Conservation (phyloP, 441 rosid species). For the Mallotus repandus region DNA sequence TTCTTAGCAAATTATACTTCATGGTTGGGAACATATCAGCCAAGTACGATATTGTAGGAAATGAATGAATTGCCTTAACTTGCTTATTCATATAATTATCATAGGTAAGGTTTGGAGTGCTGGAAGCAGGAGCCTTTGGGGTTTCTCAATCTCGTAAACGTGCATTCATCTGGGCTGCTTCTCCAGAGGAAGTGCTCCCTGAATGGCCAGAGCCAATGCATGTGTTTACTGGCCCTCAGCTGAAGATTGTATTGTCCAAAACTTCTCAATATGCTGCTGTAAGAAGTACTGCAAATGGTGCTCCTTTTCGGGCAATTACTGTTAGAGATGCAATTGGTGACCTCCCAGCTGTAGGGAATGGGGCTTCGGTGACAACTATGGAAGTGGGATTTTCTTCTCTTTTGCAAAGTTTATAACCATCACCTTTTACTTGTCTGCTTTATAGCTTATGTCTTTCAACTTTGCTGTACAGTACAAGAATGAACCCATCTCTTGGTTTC, state of each 20-base stretch:
- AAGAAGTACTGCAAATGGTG: slow-evolving; percentile 66
- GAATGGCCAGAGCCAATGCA: slow-evolving; percentile 99
- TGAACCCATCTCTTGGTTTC: slow-evolving; percentile 55
- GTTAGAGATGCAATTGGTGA: slow-evolving; percentile 88
- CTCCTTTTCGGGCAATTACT: slow-evolving; percentile 86
- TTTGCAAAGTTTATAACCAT: slow-evolving; percentile 52
- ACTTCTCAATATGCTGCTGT: slow-evolving; percentile 64
- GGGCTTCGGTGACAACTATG: slow-evolving; percentile 46
- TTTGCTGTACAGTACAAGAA: slow-evolving; percentile 45
- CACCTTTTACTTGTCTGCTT: slow-evolving; percentile 29
- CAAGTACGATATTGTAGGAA: not conserved
- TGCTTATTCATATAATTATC: not conserved
- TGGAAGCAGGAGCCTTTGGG: slow-evolving; percentile 93
- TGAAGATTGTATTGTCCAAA: slow-evolving; percentile 50
- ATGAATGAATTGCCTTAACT: not conserved
- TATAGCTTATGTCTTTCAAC: not conserved
- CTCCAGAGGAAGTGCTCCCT: slow-evolving; percentile 79
- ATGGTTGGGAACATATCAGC: not conserved
- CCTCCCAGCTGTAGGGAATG: slow-evolving; percentile 68
- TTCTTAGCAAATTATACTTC: not conserved
- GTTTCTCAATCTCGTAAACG: slow-evolving; percentile 88
- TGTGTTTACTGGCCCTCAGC: slow-evolving; percentile 64
- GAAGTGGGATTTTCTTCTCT: slow-evolving; percentile 36
- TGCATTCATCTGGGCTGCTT: slow-evolving; percentile 92
- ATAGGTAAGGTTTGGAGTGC: slow-evolving; percentile 73